Percentiles rank a stretch among this genome's conserved stretches.
Conservation (phyloP, 2,329 filamentous ascomycete genomes). For the Cyphellophora europaea region DNA sequence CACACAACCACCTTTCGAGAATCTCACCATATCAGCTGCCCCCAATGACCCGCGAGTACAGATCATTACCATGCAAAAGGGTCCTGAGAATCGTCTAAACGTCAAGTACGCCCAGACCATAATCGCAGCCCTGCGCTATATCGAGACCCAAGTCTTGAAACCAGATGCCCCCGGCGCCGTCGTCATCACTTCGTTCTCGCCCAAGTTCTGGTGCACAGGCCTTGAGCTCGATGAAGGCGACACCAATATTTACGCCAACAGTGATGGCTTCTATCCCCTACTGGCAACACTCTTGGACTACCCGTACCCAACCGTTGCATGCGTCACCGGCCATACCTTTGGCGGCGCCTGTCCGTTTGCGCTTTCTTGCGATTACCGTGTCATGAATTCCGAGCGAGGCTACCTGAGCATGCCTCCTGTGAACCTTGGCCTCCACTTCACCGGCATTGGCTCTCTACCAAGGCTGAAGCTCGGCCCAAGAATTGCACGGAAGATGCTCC, state of each 20-base stretch:
- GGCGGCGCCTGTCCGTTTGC: slow-evolving; percentile 40
- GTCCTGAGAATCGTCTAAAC: slow-evolving; percentile 46
- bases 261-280: slow-evolving; percentile 47
- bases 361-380: slow-evolving; percentile 37
- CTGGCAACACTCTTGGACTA: slow-evolving; percentile 41
- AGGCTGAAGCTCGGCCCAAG: slow-evolving; percentile 42
- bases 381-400: slow-evolving; percentile 38
- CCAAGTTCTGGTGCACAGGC: slow-evolving; percentile 36
- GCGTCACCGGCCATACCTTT: slow-evolving; percentile 41
- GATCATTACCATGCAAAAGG: slow-evolving; percentile 45
- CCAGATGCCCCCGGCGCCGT: slow-evolving; percentile 42
- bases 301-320: slow-evolving; percentile 38
- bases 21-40: slow-evolving; percentile 14
- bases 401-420: slow-evolving; percentile 45
- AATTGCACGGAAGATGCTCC: slow-evolving; percentile 46
- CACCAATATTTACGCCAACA: slow-evolving; percentile 45
- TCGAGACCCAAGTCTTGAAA: slow-evolving; percentile 36
- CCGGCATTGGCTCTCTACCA: slow-evolving; percentile 44
- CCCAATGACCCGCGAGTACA: slow-evolving; percentile 30
- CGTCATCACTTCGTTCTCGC: slow-evolving; percentile 42
- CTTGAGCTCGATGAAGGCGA: slow-evolving; percentile 39
- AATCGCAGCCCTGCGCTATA: slow-evolving; percentile 38
- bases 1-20: slow-evolving; percentile 12
- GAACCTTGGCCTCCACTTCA: slow-evolving; percentile 46
- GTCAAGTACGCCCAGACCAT: slow-evolving; percentile 42